Evolutionary conservation across 2,329 filamentous ascomycete species (phyloP), one percentile per base, ranked within the genome.

Genomic region (Paecilomyces dactylethromorphus): DNA sequence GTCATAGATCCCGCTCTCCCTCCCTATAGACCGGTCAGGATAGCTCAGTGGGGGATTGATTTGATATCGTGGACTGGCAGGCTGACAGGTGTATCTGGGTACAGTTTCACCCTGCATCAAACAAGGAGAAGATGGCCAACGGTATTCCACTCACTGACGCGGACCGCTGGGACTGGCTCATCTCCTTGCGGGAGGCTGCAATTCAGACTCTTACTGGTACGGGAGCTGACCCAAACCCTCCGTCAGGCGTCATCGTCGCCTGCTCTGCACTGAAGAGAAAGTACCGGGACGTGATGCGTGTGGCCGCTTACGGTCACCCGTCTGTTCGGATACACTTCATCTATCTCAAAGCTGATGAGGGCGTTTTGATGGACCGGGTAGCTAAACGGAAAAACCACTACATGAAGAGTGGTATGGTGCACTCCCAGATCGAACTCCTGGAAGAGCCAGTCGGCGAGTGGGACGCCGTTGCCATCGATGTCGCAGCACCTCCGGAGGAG

Each of bases 81-180:
- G 39, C 39, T 45, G n/a, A 45, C 39, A 45, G 18, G 39, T n/a
- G 39, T 18, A 10, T 18, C 15, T 21, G 39, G n/a, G 39, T 31
- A 52, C 62, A 81, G 78, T 80, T 76, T 64, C 78, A 81, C 65
- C 67, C 77, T 0, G 77, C 82, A 32, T 81, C 88, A 68, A 97
- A 93, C 77, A 87, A 92, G 66, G 87, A 92, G 57, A 99, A 97
- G 77, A 99, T 99, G 94, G 82, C 84, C 69, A 82, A 82, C 65
- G 91, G 91, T 65, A 87, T 86, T 58, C 92, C 94, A 2, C 82
- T 99, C 35, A 96, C 90, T 58, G 94, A 99, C 71, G 88, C 87
- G 60, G 94, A 99, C 77, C 89, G 94, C 63, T 97, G 94, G 94
- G 93, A 97, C 79, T 99, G 94, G 94, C 86, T 99, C 63, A 90